Percentiles rank a stretch among this genome's conserved stretches.
Evolutionary conservation across 2,329 filamentous ascomycete species (phyloP).

Genomic region (Ophiostoma fasciatum): DNA sequence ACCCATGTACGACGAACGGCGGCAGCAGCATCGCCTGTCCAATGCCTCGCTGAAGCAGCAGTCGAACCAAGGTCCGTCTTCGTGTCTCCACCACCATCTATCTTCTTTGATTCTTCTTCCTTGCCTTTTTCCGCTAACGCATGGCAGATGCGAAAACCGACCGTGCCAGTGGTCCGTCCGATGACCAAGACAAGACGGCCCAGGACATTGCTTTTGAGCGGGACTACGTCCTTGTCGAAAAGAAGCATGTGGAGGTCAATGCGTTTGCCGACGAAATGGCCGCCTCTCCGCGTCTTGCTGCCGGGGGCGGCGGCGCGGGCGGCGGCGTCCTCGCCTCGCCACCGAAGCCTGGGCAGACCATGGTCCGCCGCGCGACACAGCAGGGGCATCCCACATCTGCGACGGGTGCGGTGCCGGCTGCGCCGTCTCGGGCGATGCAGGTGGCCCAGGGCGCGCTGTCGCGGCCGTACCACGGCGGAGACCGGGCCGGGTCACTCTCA

Average conservation of each 20-base stretch:
- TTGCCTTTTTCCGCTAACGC: no score
- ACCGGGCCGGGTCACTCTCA: conserved; percentile 63
- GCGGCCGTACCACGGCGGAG: conserved; percentile 43
- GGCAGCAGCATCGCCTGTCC: conserved; percentile 24
- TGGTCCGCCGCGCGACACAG: conserved; percentile 64
- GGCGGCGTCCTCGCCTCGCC: conserved; percentile 25
- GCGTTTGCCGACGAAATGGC: conserved; percentile 92
- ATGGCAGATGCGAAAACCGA: conserved; percentile 3
- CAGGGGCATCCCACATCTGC: conserved; percentile 56
- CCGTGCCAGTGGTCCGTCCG: no score
- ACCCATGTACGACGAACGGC: conserved; percentile 21
- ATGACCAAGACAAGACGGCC: conserved; percentile 55
- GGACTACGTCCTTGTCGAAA: conserved; percentile 93
- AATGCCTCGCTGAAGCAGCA: conserved; percentile 23
- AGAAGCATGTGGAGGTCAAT: conserved; percentile 89
- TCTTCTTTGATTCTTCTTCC: no score
- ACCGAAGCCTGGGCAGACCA: conserved; percentile 42
- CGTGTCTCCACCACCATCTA: no score
- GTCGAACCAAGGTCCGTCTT: conserved; percentile 13
- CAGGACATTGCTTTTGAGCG: conserved; percentile 83
- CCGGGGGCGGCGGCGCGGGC: conserved; percentile 24
- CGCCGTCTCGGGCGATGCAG: conserved; percentile 58
- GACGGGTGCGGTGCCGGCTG: conserved; percentile 53
- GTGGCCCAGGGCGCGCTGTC: conserved; percentile 49
- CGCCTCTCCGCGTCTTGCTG: conserved; percentile 55